phyloP scores from a whole-genome alignment of 1,284 basidiomycete species.

The Wallemia mellicola region DNA sequence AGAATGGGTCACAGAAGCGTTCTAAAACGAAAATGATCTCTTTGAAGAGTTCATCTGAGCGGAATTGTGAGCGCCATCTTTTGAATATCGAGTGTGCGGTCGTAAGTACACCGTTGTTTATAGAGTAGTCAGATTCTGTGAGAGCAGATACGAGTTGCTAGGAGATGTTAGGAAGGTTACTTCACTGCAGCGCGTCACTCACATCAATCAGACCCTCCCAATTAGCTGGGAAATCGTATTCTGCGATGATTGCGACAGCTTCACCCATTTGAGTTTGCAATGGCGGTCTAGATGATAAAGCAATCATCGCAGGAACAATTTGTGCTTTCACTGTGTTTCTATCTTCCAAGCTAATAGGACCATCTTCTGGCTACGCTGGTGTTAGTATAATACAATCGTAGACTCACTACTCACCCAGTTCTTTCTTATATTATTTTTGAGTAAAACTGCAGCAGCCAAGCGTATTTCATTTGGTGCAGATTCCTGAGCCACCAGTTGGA shows the following conservation, averaged over 20 bases:
- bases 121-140: constrained; percentile 41
- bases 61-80: constrained; percentile 68
- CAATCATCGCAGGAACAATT: constrained; percentile 53
- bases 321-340: constrained; percentile 32
- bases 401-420: constrained; percentile 37
- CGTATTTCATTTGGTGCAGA: constrained; percentile 23
- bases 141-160: constrained; percentile 61
- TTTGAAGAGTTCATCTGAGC: constrained; percentile 57
- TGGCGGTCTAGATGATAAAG: constrained; percentile 27
- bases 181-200: constrained; percentile 13
- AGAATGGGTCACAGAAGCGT: constrained; percentile 55
- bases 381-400: background rate
- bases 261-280: constrained; percentile 53
- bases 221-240: constrained; percentile 51
- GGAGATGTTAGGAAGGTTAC: background rate
- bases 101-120: constrained; percentile 68
- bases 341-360: constrained; percentile 31
- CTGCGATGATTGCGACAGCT: constrained; percentile 56
- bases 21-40: constrained; percentile 76
- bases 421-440: constrained; percentile 59
- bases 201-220: constrained; percentile 70
- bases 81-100: constrained; percentile 88
- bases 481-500: constrained; percentile 29
- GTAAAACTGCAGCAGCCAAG: constrained; percentile 52
- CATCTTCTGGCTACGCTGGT: constrained; percentile 24